Percentiles rank a stretch among this genome's conserved stretches.
These are phyloP conservation scores for Jimgerdemannia flammicorona DNA, from an alignment of 192 early-diverging fungal species.

Conservation along the genomic window DNA sequence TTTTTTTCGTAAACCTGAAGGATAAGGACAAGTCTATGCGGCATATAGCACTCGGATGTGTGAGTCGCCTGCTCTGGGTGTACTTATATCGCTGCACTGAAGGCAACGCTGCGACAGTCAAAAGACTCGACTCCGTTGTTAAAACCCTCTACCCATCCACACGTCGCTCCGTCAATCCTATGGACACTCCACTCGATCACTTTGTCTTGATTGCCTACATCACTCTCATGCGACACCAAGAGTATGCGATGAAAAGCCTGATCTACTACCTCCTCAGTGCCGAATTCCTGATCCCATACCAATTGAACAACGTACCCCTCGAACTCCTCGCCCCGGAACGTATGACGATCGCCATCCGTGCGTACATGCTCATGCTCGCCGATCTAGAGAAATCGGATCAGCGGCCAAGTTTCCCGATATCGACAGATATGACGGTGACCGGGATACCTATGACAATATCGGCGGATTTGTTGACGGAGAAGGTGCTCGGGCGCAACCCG, in stretches of 20 bases:
- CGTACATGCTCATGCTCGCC: constrained; percentile 69
- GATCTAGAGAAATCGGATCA: constrained; percentile 57
- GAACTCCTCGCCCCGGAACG: constrained; percentile 63
- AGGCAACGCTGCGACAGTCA: constrained; percentile 42
- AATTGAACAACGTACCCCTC: constrained; percentile 33
- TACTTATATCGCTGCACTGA: constrained; percentile 91
- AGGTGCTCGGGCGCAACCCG: constrained; percentile 50
- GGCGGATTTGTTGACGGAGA: constrained; percentile 46
- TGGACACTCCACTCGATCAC: constrained; percentile 62
- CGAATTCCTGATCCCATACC: constrained; percentile 39
- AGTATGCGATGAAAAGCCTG: constrained; percentile 67
- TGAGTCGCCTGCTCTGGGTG: constrained; percentile 87
- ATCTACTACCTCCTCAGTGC: constrained; percentile 60
- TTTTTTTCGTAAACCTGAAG: background rate
- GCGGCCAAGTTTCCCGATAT: constrained; percentile 44
- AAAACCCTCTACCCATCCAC: constrained; percentile 63
- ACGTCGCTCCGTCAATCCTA: constrained; percentile 49
- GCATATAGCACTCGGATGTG: constrained; percentile 70
- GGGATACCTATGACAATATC: constrained; percentile 18
- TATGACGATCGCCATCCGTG: constrained; percentile 68
- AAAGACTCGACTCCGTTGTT: constrained; percentile 53
- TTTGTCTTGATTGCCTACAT: constrained; percentile 73
- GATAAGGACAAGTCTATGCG: constrained; percentile 66
- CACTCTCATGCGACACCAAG: constrained; percentile 55
- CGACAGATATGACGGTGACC: constrained; percentile 33